Conservation (phyloP, 2,329 filamentous ascomycete species). For the Colletotrichum karsti region DNA sequence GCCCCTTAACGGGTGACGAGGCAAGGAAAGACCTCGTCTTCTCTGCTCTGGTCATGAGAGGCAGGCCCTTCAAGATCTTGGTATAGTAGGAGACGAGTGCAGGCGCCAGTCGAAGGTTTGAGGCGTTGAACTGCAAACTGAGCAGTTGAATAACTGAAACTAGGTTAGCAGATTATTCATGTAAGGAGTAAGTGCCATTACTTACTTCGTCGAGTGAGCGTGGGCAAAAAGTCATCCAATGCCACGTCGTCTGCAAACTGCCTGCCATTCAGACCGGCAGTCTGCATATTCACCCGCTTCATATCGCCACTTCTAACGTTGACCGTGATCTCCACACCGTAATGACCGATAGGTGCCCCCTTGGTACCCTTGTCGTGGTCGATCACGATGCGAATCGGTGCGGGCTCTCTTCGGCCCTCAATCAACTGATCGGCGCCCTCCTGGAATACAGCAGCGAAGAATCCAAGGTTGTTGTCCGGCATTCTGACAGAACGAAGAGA, state of each 20-base stretch:
- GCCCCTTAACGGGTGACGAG: slow-evolving; percentile 83
- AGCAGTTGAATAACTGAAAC: slow-evolving; percentile 74
- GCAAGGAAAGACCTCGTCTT: slow-evolving; percentile 76
- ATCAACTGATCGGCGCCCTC: slow-evolving; percentile 70
- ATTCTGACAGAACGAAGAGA: slow-evolving; percentile 76
- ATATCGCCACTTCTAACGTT: slow-evolving; percentile 66
- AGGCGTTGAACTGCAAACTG: slow-evolving; percentile 73
- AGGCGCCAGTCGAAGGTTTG: slow-evolving; percentile 70
- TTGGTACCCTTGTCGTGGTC: slow-evolving; percentile 75
- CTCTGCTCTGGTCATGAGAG: slow-evolving; percentile 68
- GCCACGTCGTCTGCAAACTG: slow-evolving; percentile 79
- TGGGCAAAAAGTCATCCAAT: slow-evolving; percentile 76
- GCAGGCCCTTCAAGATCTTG: slow-evolving; percentile 77
- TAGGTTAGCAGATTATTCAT: slow-evolving; percentile 43
- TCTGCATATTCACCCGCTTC: slow-evolving; percentile 58
- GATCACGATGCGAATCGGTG: slow-evolving; percentile 76
- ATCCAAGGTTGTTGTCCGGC: slow-evolving; percentile 65
- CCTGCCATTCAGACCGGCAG: slow-evolving; percentile 73
- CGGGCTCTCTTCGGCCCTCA: slow-evolving; percentile 72
- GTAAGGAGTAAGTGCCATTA: not conserved
- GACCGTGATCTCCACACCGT: slow-evolving; percentile 76
- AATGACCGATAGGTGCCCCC: slow-evolving; percentile 71
- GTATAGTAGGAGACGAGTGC: slow-evolving; percentile 81
- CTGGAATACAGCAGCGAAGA: slow-evolving; percentile 77
- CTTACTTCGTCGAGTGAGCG: slow-evolving; percentile 78